Base-by-base conservation (phyloP, 2,329 filamentous ascomycete species). In the Fusarium coicis region DNA sequence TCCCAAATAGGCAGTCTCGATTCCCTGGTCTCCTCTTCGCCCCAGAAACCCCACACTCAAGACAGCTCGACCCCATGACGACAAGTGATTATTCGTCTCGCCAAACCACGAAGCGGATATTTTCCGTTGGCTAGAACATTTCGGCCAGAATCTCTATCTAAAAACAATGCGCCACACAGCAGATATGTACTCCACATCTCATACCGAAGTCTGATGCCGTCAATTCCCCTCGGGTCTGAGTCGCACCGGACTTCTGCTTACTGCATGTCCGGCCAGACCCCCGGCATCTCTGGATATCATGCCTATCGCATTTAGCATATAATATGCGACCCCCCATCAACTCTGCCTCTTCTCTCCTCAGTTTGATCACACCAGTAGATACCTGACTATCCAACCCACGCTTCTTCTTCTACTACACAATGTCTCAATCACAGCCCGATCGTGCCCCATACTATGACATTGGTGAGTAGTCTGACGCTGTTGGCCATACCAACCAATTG, bases 371-470 rank as follows among this genome's bases (percentile, higher is more conserved):
- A 70, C 42, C 57, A 36, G 44, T 40, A 69, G 52, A 65, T 58
- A 63, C 47, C n/a, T 50, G 14, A 58, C 47, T 23, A 18, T 53
- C 37, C 42, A 66, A 61, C 53, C 42, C 43, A 60, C 55, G 32
- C 52, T 46, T 56, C 64, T 37, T n/a, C 36, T 50, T 32, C 40
- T 43, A 49, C 40, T 43, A 49, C 58, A 62, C 23, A 56, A 76
- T 77, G 76, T 65, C 72, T 46, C 63, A 73, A 55, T 42, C 62
- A 47, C 68, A 69, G 53, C 34, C 65, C 18, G 69, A 73, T 52
- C 73, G 71, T 46, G 76, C 76, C 21, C 65, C 73, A n/a, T 77
- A 81, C 72, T 86, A 85, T 82, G 85, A 86, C 70, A 85, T 86
- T 70, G 84, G 85, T 86, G 80, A 63, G 79, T 37, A 63, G 79